These are phyloP conservation scores for Gracilaria gracilis DNA, from an alignment of 23 red algal genomes.

Conservation along the genomic window DNA sequence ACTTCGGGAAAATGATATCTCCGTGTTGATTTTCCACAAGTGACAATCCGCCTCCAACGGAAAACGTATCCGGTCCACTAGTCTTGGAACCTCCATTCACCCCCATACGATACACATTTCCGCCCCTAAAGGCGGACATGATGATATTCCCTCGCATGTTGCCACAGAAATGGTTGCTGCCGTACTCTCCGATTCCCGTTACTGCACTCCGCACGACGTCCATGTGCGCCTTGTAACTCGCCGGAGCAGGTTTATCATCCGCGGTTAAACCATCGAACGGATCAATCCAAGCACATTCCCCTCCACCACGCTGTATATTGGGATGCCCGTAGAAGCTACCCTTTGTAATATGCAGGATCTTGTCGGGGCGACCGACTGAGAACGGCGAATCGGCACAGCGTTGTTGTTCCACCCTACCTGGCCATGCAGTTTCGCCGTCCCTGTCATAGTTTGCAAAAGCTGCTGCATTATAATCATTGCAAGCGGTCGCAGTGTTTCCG, in stretches of 20 bases:
- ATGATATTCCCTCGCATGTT: constrained; percentile 66
- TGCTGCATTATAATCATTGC: constrained; percentile 30
- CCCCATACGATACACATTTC: constrained; percentile 39
- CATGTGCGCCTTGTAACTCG: constrained; percentile 47
- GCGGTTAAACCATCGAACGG: constrained; percentile 38
- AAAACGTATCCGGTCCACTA: constrained; percentile 55
- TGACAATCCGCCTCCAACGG: constrained; percentile 41
- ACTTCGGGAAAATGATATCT: constrained; percentile 65
- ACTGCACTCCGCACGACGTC: constrained; percentile 26
- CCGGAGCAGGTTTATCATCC: constrained; percentile 9
- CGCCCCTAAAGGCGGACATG: constrained; percentile 52
- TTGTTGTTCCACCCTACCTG: constrained; percentile 26
- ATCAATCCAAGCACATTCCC: constrained; percentile 59
- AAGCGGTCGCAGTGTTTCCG: constrained; percentile 69
- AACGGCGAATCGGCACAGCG: background rate
- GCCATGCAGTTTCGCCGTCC: constrained; percentile 2
- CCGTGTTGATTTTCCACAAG: constrained; percentile 63
- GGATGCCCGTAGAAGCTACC: constrained; percentile 73
- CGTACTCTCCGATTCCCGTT: constrained; percentile 72
- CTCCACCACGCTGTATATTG: constrained; percentile 52
- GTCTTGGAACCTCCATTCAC: constrained; percentile 42
- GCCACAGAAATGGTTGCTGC: constrained; percentile 48
- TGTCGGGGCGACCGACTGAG: constrained; percentile 28
- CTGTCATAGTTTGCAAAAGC: background rate
- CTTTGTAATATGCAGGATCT: constrained; percentile 57